Base-by-base conservation (phyloP, 108 stramenopile species). In the Bacterosira constricta region DNA sequence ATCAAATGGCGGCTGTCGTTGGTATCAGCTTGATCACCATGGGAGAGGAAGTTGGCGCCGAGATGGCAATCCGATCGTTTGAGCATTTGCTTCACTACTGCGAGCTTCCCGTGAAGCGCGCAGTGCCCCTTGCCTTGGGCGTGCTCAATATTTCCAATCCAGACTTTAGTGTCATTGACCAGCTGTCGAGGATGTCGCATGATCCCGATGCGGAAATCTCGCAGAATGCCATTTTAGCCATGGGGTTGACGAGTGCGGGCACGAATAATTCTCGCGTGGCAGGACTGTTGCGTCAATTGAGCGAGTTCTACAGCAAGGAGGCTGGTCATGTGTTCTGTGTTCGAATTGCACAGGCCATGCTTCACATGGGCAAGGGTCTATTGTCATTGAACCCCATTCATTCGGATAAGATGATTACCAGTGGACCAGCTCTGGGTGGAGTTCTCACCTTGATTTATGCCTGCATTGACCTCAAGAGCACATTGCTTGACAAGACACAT, bases 51-150 rank as follows among this genome's bases (percentile, higher is more conserved):
- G 89, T 99, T n/a, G 98, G 98, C 12, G 66, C 92, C 18, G 98
- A 99, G 82, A 99, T 99, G 99, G 91, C 95, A 1, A 82, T 98
- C 34, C 88, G 99, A 62, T 83, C 96, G 25, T 99, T 96, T 60
- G 98, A 99, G 42, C 99, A 99, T 80, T 85, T 99, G 69, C 92
- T 99, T 39, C 99, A 99, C 71, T 99, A 99, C 72, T 98, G 98
- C 39, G 98, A 98, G 72, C 91, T 96, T 21, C 94, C 98, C 18
- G 93, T 99, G 44, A 97, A 97, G 80, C 86, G 98, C 6, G 98
- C 95, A 31, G 97, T 99, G 15, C 99, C 99, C 6, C 87, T 99
- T 29, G 92, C 98, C 0, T 74, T 99, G 29, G 96, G 97, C 15
- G 84, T 97, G 18, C 80, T 97, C 42, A 78, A 98, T 59, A 84